Evolutionary conservation across 2,329 filamentous ascomycete genomes (phyloP).

Genomic region (Verticillium albo-atrum): DNA sequence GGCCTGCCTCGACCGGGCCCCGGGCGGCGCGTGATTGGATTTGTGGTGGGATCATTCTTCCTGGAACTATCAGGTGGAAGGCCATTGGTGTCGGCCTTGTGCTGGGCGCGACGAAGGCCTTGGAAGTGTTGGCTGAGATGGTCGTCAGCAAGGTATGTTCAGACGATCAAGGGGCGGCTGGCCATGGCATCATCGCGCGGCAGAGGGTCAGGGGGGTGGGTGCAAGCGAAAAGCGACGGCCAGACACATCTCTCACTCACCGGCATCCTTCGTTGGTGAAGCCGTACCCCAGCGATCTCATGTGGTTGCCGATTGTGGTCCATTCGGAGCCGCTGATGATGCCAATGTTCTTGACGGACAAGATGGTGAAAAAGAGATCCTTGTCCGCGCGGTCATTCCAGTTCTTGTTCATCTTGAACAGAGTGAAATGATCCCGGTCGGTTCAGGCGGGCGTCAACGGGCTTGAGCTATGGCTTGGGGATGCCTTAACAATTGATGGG

Average conservation of each 20-base stretch:
- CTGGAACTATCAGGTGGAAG: conserved; percentile 25
- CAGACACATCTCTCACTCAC: conserved; percentile 34
- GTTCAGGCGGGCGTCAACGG: neutral
- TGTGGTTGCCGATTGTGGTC: conserved; percentile 57
- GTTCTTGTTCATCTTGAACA: conserved; percentile 50
- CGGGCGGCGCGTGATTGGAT: conserved; percentile 57
- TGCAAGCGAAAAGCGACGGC: neutral
- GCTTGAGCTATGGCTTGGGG: conserved; percentile 7
- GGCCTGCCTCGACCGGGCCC: conserved; percentile 53
- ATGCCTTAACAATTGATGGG: conserved; percentile 12
- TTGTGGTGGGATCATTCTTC: conserved; percentile 45
- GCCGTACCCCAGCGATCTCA: conserved; percentile 55
- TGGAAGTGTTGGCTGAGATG: conserved; percentile 57
- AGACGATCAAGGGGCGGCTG: neutral
- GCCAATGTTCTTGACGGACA: conserved; percentile 59
- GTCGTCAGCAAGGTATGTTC: neutral
- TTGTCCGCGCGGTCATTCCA: conserved; percentile 59
- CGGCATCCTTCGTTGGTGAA: conserved; percentile 62
- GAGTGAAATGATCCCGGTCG: conserved; percentile 7
- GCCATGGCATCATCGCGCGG: neutral
- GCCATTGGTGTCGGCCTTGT: conserved; percentile 42
- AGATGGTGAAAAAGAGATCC: conserved; percentile 59
- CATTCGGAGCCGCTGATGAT: conserved; percentile 60
- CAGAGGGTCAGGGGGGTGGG: neutral
- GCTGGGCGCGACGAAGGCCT: conserved; percentile 50